These are phyloP conservation scores for Camelina sativa DNA, from an alignment of 345 rosid species.

Conservation along the genomic window DNA sequence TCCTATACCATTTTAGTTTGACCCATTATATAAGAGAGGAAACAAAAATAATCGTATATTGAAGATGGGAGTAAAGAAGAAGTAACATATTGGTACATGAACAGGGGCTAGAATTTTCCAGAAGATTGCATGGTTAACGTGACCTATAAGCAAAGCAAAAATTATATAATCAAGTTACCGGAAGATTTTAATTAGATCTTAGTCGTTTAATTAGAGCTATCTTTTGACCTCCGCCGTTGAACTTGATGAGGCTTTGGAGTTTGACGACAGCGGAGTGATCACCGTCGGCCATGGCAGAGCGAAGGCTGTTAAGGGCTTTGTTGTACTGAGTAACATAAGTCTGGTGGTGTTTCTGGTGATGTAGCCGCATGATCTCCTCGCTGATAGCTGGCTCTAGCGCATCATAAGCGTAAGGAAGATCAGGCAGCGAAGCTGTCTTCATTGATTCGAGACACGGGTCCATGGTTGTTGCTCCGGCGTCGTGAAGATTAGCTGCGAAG, in stretches of 20 bases:
- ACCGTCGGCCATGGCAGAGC: constrained; percentile 64
- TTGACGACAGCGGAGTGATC: constrained; percentile 68
- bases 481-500: constrained; percentile 10
- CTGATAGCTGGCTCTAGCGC: constrained; percentile 90
- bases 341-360: constrained; percentile 96
- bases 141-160: constrained; percentile 56
- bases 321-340: constrained; percentile 84
- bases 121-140: constrained; percentile 88
- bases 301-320: constrained; percentile 75
- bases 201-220: too few relatives aligned
- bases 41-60: background rate
- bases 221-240: constrained; percentile 87
- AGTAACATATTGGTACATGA: constrained; percentile 50
- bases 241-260: constrained; percentile 87
- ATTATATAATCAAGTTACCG: background rate
- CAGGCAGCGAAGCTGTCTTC: constrained; percentile 80
- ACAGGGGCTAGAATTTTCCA: constrained; percentile 86
- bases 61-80: background rate
- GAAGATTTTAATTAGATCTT: background rate
- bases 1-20: constrained; percentile 51
- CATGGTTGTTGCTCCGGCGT: constrained; percentile 22
- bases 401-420: constrained; percentile 81
- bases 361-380: constrained; percentile 93
- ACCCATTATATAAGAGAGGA: background rate
- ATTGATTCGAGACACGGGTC: constrained; percentile 41